phyloP scores from a whole-genome alignment of 768 basidiomycete species.

The Lentinula aciculospora region DNA sequence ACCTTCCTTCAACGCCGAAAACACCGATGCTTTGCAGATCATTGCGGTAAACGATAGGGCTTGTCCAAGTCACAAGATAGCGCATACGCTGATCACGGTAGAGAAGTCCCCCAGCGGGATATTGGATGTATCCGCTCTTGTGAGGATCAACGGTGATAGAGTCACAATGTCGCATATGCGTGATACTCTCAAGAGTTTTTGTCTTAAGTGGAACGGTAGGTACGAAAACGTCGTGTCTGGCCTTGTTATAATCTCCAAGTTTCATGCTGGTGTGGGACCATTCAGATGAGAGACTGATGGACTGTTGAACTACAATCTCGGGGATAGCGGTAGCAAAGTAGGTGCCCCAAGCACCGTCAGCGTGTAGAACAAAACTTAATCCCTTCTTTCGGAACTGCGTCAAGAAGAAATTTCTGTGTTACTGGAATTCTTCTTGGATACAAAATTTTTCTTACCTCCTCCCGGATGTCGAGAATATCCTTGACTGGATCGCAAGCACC shows the following conservation, averaged over 20 bases:
- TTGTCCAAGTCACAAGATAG: constrained; percentile 24
- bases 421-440: background rate
- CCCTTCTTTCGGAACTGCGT: constrained; percentile 21
- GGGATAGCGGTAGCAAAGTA: constrained; percentile 33
- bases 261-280: background rate
- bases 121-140: constrained; percentile 28
- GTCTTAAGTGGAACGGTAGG: constrained; percentile 15
- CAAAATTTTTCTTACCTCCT: constrained; percentile 16
- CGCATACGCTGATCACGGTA: constrained; percentile 25
- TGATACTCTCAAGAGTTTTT: constrained; percentile 22
- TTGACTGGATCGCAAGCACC: constrained; percentile 36
- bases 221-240: constrained; percentile 12
- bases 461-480: constrained; percentile 27
- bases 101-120: constrained; percentile 28
- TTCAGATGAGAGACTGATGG: background rate
- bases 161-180: constrained; percentile 22
- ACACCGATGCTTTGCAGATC: constrained; percentile 29
- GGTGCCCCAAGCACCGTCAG: constrained; percentile 43
- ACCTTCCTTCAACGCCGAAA: constrained; percentile 47
- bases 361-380: constrained; percentile 34
- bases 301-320: constrained; percentile 8
- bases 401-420: background rate
- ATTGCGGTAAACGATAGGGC: constrained; percentile 12
- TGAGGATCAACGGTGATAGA: constrained; percentile 29
- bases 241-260: background rate